Evolutionary conservation across 2,329 filamentous ascomycete genomes (phyloP).

Genomic region (Epichloe typhina): DNA sequence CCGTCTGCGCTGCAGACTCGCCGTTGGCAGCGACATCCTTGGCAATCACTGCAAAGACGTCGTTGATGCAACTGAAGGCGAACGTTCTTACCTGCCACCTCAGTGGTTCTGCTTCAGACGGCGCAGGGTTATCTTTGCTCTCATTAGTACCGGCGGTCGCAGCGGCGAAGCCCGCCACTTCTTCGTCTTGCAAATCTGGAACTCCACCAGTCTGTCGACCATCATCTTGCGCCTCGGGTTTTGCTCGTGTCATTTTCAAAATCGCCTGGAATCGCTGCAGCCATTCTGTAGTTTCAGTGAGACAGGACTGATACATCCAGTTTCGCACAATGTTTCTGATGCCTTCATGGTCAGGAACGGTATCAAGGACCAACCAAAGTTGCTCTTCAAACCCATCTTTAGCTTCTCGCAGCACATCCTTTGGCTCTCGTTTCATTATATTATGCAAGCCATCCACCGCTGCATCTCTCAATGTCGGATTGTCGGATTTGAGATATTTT

Average conservation of each 20-base stretch:
- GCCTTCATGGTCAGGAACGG: conserved; percentile 59
- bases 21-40: conserved; percentile 70
- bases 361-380: conserved; percentile 80
- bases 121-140: conserved; percentile 29
- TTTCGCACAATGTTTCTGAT: conserved; percentile 81
- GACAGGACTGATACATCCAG: conserved; percentile 84
- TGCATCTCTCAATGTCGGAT: conserved; percentile 58
- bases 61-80: conserved; percentile 76
- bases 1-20: conserved; percentile 63
- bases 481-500: conserved; percentile 57
- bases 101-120: conserved; percentile 67
- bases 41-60: conserved; percentile 65
- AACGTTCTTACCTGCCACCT: conserved; percentile 95
- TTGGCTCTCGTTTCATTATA: conserved; percentile 83
- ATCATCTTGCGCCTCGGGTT: conserved; percentile 40
- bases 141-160: conserved; percentile 49
- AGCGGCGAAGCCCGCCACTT: conserved; percentile 89
- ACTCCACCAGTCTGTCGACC: conserved; percentile 32
- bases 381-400: conserved; percentile 75
- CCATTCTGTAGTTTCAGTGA: conserved; percentile 72
- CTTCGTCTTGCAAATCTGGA: conserved; percentile 86
- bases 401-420: conserved; percentile 66
- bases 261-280: conserved; percentile 78
- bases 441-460: conserved; percentile 85
- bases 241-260: conserved; percentile 72